Base-by-base conservation (phyloP, 2,329 filamentous ascomycete genomes). In the Cladosporium halotolerans region DNA sequence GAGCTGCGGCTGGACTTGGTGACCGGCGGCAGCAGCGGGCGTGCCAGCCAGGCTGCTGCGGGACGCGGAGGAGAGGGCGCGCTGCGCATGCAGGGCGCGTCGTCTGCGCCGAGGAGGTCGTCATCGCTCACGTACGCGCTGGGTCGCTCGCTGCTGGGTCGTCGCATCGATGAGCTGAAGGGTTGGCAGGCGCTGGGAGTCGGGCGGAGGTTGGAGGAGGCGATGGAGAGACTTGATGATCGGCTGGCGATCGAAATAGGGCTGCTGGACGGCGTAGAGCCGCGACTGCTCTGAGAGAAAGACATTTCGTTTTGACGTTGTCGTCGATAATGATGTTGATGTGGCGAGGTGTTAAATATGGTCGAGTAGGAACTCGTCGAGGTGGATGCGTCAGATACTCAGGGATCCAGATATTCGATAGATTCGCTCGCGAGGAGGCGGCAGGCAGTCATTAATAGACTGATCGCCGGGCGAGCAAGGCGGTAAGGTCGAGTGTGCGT, bases 51-150 rank as follows among this genome's bases (percentile, higher is more conserved):
- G n/a, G 58, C 58, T 49, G 65, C 64, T 4, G 68, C 66, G 34
- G 62, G 55, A 40, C 68, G 54, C 42, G 67, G 68, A 39, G 68
- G 66, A 33, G 63, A 58, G 36, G 67, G 68, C 39, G 67, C 60
- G 46, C 67, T 65, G 47, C 57, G 59, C 40, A 69, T 59, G 49
- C 62, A 67, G 19, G 60, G 57, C n/a, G 59, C 61, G 23, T 65
- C 61, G 45, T 68, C 66, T 45, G 65, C 63, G 23, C 67, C 66
- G 50, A 68, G 66, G 14, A 71, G 63, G 45, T 71, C 68, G 49
- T 67, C 66, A 55, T 71, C 68, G 56, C 63, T 67, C 47, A 71
- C 62, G 53, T 70, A 71, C 2, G 67, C 58, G 58, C 61, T 70
- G 1, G 66, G 59, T 23, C 36, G 40, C 6, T 45, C 33, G 50